A percentile compares a stretch with the other conserved stretches of the same genome.
phyloP scores from a whole-genome alignment of 2,329 filamentous ascomycete genomes.

The Hymenoscyphus repandus region DNA sequence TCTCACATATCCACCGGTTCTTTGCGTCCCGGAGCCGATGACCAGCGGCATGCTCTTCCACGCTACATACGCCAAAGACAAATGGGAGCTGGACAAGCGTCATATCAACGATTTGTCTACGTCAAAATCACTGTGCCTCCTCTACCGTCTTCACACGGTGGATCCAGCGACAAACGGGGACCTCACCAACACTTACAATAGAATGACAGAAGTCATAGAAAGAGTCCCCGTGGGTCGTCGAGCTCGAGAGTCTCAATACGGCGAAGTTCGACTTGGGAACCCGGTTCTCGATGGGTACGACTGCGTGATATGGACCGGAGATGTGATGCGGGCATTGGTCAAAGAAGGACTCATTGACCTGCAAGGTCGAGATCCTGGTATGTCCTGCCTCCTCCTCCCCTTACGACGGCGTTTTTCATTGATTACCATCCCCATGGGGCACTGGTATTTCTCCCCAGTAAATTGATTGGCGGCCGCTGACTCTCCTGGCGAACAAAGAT shows the following conservation, averaged over 20 bases:
- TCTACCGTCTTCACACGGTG: slow-evolving; percentile 18
- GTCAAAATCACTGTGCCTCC: slow-evolving; percentile 18
- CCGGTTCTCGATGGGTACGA: slow-evolving; percentile 21
- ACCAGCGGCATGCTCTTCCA: slow-evolving; percentile 22
- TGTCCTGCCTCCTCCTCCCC: neutral
- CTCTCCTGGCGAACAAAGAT: slow-evolving; percentile 6
- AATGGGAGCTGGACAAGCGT: slow-evolving; percentile 17
- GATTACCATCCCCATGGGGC: neutral
- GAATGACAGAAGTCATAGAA: slow-evolving; percentile 13
- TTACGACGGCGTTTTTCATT: neutral
- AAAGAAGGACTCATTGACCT: slow-evolving; percentile 15
- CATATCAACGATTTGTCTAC: slow-evolving; percentile 17
- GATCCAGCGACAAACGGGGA: neutral
- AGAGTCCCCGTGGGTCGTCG: slow-evolving; percentile 17
- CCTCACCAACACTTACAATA: slow-evolving; percentile 8
- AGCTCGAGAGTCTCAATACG: slow-evolving; percentile 11
- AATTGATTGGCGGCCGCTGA: neutral
- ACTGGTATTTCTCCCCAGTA: neutral
- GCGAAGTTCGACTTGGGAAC: slow-evolving; percentile 15
- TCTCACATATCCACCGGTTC: slow-evolving; percentile 16
- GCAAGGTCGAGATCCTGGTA: slow-evolving; percentile 11
- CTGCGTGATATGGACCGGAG: slow-evolving; percentile 23
- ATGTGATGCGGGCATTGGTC: slow-evolving; percentile 17
- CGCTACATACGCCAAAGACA: slow-evolving; percentile 13
- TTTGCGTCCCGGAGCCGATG: slow-evolving; percentile 4